Conservation (phyloP, 352 stramenopile species). For the Globisporangium cederbergense region DNA sequence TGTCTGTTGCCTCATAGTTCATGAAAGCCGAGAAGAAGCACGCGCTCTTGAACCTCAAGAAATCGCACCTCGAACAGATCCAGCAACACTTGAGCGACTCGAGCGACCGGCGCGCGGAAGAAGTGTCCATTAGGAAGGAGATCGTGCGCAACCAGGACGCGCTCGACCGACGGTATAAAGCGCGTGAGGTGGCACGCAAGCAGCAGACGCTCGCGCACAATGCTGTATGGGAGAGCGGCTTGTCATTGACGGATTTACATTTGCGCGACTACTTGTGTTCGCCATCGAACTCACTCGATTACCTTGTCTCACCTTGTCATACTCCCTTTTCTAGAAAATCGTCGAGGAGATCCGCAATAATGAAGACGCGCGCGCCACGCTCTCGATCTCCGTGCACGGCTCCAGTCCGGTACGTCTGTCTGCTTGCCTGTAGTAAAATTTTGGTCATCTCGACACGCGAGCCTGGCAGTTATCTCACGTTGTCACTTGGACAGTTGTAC, state of each 20-base stretch:
- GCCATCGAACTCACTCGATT: background rate
- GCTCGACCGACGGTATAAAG: slow-evolving; percentile 21
- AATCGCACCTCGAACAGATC: slow-evolving; percentile 31
- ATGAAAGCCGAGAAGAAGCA: slow-evolving; percentile 22
- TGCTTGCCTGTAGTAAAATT: background rate
- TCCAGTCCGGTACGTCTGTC: slow-evolving; percentile 24
- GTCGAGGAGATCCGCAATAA: slow-evolving; percentile 33
- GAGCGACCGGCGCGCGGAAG: slow-evolving; percentile 3
- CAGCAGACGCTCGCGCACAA: slow-evolving; percentile 16
- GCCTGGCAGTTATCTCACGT: too few species aligned
- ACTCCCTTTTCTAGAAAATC: background rate
- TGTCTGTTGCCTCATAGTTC: background rate
- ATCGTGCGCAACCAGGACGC: slow-evolving; percentile 22
- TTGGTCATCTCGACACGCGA: background rate
- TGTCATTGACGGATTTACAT: background rate
- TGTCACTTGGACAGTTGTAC: slow-evolving; percentile 20
- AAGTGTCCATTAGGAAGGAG: background rate
- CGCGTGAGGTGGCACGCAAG: slow-evolving; percentile 18
- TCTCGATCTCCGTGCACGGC: slow-evolving; percentile 22
- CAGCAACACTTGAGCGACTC: slow-evolving; percentile 14
- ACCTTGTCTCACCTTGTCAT: background rate
- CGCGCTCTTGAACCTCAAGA: slow-evolving; percentile 23
- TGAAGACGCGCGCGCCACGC: slow-evolving; percentile 15
- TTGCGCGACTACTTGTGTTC: background rate
- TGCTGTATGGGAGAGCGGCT: slow-evolving; percentile 13